Percentiles rank a stretch among this genome's conserved stretches.
phyloP scores from a whole-genome alignment of 257 asterid species.

The Leonotis leonurus region DNA sequence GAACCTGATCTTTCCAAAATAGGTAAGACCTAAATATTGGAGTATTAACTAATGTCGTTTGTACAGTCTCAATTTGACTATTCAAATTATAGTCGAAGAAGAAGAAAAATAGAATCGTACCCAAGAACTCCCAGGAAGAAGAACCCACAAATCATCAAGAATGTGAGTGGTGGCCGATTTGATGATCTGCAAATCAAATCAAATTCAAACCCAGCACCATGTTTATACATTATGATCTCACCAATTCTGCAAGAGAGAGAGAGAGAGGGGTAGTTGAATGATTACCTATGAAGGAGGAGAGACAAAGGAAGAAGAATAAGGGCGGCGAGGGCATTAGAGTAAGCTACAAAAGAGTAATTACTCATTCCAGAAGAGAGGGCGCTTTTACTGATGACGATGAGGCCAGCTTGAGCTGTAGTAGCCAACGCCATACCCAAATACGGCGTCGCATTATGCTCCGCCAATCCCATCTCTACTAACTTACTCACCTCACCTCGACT shows the following conservation, averaged over 20 bases:
- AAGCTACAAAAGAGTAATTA: conserved; percentile 63
- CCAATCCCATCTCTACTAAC: conserved; percentile 32
- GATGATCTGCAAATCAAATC: conserved; percentile 49
- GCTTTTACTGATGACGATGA: conserved; percentile 61
- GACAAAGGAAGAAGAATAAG: conserved; percentile 70
- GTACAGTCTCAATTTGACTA: background rate
- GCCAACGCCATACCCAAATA: conserved; percentile 59
- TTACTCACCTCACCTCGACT: too few species aligned
- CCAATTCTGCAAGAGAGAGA: too few species aligned
- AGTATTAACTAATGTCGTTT: too few species aligned
- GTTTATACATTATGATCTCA: too few species aligned
- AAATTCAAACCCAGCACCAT: too few species aligned
- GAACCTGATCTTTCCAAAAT: too few species aligned
- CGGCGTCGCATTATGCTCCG: conserved; percentile 43
- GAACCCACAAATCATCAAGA: conserved; percentile 46
- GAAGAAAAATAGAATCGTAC: conserved; percentile 31
- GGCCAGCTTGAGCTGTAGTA: conserved; percentile 64
- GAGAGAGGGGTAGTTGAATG: background rate
- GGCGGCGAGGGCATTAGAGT: conserved; percentile 85
- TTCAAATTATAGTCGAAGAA: background rate
- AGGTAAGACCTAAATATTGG: too few species aligned
- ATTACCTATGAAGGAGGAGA: conserved; percentile 62
- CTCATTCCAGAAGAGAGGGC: conserved; percentile 86
- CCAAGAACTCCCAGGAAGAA: conserved; percentile 75
- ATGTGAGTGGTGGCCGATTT: conserved; percentile 52